Percentiles rank a stretch among this genome's conserved stretches.
Conservation (phyloP, 108 stramenopile genomes). For the Stephanodiscus minutulus region DNA sequence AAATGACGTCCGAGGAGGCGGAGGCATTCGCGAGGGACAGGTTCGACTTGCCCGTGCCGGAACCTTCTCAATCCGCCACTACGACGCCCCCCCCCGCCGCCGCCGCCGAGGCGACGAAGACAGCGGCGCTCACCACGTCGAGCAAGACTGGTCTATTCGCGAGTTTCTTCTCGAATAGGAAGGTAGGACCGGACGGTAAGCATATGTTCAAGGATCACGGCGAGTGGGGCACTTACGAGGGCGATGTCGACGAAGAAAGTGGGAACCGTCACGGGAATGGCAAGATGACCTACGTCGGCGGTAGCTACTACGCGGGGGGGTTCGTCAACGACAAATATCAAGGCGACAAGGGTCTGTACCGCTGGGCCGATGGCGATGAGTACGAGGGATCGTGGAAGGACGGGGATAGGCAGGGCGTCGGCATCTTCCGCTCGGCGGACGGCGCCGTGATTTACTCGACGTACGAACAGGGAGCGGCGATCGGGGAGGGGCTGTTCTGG, state of each 20-base stretch:
- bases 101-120: not conserved
- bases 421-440: conserved; percentile 10
- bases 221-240: conserved; percentile 34
- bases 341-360: conserved; percentile 23
- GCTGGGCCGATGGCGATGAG: conserved; percentile 28
- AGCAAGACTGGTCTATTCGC: not conserved
- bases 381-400: conserved; percentile 31
- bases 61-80: conserved; percentile 6
- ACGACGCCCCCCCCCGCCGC: too few species aligned
- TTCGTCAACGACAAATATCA: conserved; percentile 38
- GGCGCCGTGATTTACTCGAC: conserved; percentile 24
- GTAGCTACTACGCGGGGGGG: conserved; percentile 15
- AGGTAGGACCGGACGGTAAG: conserved; percentile 5
- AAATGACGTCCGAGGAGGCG: conserved; percentile 22
- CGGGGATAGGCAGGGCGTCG: conserved; percentile 33
- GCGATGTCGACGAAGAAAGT: conserved; percentile 13
- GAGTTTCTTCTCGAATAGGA: conserved; percentile 20
- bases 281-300: conserved; percentile 32
- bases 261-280: conserved; percentile 17
- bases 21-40: conserved; percentile 24
- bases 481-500: conserved; percentile 28
- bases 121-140: not conserved
- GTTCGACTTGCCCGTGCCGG: conserved; percentile 30
- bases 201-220: conserved; percentile 37
- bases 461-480: conserved; percentile 11